Evolutionary conservation across 345 rosid species (phyloP), one percentile per base, ranked within the genome.

Genomic region (Brassica cretica): DNA sequence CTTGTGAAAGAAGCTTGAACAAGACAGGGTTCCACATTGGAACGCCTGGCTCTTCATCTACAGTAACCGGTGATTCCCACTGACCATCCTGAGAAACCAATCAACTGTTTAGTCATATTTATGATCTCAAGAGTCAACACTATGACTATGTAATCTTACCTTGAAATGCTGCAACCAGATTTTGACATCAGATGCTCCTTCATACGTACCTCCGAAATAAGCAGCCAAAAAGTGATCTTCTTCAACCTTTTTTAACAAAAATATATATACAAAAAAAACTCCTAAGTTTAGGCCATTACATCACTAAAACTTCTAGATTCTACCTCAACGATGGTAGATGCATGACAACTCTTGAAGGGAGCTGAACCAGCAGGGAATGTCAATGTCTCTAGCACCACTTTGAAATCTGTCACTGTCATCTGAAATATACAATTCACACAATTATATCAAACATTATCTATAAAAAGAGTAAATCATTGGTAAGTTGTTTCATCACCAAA

Each of bases 21-120:
- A 94, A 84, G 53, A 92, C 94, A 76, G 98, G 98, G 76, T 90
- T 94, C 92, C 93, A 92, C 97, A 90, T 82, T 21, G 96, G 96
- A 76, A 90, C 89, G 78, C 86, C 84, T 58, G 84, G 84, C 74
- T 92, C 79, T 86, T 92, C 90, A 78, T 94, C 97, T 15, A 51
- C 83, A 7, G 87, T 73, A 11, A 86, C 68, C 0, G 94, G 94
- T 14, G 85, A 63, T 16, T 86, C 73, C 97, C 98, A 94, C 59
- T 3, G 19, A 72, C 92, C 93, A 82, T 87, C 88, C 96, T 90
- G 85, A 78, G 66, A 79, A 35, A 72, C 46, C 35, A 46, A 55
- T 29, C 49, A 76, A 49, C 29, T 35, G 39, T 29, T 53, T 25
- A 25, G 27, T 25, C 27, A 25, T 25, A 25, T 25, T 2, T 2